These are phyloP conservation scores for Stagonosporopsis chrysanthemi DNA, from an alignment of 2,329 filamentous ascomycete species.

Conservation along the genomic window DNA sequence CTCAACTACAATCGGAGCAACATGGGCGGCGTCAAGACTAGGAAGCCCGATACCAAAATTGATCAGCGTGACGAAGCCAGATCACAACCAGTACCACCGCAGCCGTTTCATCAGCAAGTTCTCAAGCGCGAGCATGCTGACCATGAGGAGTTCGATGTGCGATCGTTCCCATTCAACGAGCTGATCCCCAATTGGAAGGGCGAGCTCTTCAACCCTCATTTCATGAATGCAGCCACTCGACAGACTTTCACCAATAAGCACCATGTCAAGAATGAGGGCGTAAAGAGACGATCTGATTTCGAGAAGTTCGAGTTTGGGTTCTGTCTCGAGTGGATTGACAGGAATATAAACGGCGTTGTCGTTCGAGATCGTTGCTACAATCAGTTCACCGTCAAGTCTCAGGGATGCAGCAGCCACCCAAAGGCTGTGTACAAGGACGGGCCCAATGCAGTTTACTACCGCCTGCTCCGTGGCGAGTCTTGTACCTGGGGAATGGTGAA, in stretches of 20 bases:
- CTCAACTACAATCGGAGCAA: neutral
- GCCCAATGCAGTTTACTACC: slow-evolving; percentile 15
- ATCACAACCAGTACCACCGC: neutral
- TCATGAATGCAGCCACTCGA: neutral
- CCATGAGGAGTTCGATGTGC: neutral
- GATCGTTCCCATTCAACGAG: neutral
- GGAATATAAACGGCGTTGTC: neutral
- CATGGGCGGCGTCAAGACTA: neutral
- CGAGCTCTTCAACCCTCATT: neutral
- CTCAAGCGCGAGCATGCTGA: neutral
- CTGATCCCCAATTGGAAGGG: neutral
- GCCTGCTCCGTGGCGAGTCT: neutral
- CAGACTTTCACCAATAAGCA: neutral
- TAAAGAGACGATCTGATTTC: slow-evolving; percentile 6
- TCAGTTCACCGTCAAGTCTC: slow-evolving; percentile 6
- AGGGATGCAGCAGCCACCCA: slow-evolving; percentile 4
- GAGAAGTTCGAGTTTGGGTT: neutral
- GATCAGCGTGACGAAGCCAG: neutral
- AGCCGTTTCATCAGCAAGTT: neutral
- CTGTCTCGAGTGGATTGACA: slow-evolving; percentile 14
- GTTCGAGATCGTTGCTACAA: slow-evolving; percentile 13
- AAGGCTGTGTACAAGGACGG: slow-evolving; percentile 14
- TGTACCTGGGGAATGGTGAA: slow-evolving; percentile 18
- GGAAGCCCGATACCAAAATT: neutral
- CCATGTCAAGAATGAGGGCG: neutral